These are phyloP conservation scores for Typha latifolia DNA, from an alignment of 176 grass and related monocot genomes.

Conservation along the genomic window DNA sequence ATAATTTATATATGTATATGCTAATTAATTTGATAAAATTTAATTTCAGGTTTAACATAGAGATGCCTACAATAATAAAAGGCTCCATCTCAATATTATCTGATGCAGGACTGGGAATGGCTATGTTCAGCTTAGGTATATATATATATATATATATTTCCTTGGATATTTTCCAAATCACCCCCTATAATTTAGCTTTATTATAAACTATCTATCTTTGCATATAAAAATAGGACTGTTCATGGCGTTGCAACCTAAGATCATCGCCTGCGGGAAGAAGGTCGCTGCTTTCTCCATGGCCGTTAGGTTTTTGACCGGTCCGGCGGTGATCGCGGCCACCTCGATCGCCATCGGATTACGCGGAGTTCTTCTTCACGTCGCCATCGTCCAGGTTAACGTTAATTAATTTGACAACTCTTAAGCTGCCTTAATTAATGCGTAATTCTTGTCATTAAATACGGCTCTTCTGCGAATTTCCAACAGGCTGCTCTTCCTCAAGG, in stretches of 20 bases:
- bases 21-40: too few relatives aligned
- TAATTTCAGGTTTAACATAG: slow-evolving; percentile 67
- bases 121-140: slow-evolving; percentile 98
- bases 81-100: slow-evolving; percentile 89
- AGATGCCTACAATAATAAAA: slow-evolving; percentile 96
- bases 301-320: slow-evolving; percentile 50
- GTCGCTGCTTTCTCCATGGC: slow-evolving; percentile 50
- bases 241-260: slow-evolving; percentile 64
- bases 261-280: slow-evolving; percentile 39
- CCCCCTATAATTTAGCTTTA: too few relatives aligned
- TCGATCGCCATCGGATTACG: slow-evolving; percentile 40
- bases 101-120: slow-evolving; percentile 86
- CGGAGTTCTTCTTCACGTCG: slow-evolving; percentile 42
- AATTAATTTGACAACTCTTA: neutral
- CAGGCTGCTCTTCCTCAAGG: slow-evolving; percentile 70
- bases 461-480: neutral
- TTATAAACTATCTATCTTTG: too few relatives aligned
- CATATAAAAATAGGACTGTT: slow-evolving; percentile 30
- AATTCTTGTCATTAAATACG: neutral
- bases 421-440: neutral
- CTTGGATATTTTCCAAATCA: too few relatives aligned
- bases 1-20: too few relatives aligned
- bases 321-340: slow-evolving; percentile 36
- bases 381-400: slow-evolving; percentile 56
- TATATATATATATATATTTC: neutral